phyloP scores from a whole-genome alignment of 2,329 filamentous ascomycete species.

The Cordyceps farinosa region DNA sequence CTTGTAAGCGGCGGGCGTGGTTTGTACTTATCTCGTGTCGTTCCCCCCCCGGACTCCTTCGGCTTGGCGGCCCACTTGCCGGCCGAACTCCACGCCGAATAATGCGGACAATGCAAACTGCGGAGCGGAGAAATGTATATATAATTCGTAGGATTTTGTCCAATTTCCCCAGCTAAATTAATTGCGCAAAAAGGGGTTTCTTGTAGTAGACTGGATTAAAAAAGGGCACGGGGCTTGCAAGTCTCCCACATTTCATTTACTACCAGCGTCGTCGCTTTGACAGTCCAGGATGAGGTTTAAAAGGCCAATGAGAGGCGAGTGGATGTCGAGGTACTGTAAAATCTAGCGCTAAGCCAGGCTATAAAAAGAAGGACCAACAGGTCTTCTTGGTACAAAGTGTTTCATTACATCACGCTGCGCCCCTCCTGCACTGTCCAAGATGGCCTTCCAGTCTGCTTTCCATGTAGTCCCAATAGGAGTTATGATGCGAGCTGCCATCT shows the following conservation, averaged over 20 bases:
- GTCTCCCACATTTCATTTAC: neutral
- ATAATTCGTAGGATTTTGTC: neutral
- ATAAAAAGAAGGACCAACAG: too few relatives aligned
- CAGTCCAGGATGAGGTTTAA: too few relatives aligned
- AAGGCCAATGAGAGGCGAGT: too few relatives aligned
- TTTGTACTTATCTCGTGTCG: neutral
- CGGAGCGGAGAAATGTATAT: neutral
- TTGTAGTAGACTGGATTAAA: neutral
- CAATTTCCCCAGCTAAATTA: neutral
- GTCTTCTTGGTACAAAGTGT: too few relatives aligned
- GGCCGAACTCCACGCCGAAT: slow-evolving; percentile 2
- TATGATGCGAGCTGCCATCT: neutral
- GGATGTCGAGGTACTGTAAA: too few relatives aligned
- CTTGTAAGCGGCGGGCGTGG: neutral
- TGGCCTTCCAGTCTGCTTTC: neutral
- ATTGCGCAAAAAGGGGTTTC: neutral
- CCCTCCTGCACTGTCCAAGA: too few relatives aligned
- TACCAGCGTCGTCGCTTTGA: neutral
- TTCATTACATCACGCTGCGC: too few relatives aligned
- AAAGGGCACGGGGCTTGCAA: neutral
- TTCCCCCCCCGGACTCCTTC: neutral
- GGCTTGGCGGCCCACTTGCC: slow-evolving; percentile 15
- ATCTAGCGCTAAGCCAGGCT: too few relatives aligned
- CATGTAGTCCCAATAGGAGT: neutral
- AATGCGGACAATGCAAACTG: slow-evolving; percentile 38